Evolutionary conservation across 768 basidiomycete genomes (phyloP), one percentile per base, ranked within the genome.

Genomic region (Amanita phalloides): DNA sequence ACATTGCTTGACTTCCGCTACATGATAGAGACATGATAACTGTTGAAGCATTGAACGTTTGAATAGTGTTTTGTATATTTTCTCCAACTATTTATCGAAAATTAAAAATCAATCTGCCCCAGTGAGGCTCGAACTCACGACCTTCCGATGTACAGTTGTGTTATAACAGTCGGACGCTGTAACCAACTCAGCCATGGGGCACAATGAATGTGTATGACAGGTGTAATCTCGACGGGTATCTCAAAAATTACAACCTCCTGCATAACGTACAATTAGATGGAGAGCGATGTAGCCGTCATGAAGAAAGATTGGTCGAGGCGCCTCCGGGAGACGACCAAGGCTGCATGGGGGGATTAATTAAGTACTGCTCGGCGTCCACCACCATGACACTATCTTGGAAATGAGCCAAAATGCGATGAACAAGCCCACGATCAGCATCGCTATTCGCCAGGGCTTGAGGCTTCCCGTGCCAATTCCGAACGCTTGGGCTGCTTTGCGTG

Each of bases 121-220:
- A 75, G 74, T 73, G 77, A 81, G 79, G 77, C 72, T 81, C 74
- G 79, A 81, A 81, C 79, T 79, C 76, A 74, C 75, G 78, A 80
- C 76, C 79, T 81, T 78, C 78, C 78, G 77, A 81, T 44, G 6
- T 32, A 5, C 41, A 21, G 5, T 28, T 6, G 6, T 33, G 13
- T 6, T 23, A 23, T 81, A 81, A 82, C 79, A 81, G 79, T 82
- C 79, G 79, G 79, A 81, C 79, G 79, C 80, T 80, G 77, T 81
- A 70, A 81, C 79, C 79, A 81, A 81, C 79, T 81, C 75, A 80
- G 79, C 79, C 79, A 81, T 76, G 79, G 79, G 78, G 79, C 79
- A 81, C n/a, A 7, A 4, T 33, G 17, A 5, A 35, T 20, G 6
- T 33, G 21, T 25, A 10, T 14, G 13, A 45, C 28, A 26, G 23